Evolutionary conservation across 1,284 basidiomycete species (phyloP), one percentile per base, ranked within the genome.

Genomic region (Cutaneotrichosporon sp.): DNA sequence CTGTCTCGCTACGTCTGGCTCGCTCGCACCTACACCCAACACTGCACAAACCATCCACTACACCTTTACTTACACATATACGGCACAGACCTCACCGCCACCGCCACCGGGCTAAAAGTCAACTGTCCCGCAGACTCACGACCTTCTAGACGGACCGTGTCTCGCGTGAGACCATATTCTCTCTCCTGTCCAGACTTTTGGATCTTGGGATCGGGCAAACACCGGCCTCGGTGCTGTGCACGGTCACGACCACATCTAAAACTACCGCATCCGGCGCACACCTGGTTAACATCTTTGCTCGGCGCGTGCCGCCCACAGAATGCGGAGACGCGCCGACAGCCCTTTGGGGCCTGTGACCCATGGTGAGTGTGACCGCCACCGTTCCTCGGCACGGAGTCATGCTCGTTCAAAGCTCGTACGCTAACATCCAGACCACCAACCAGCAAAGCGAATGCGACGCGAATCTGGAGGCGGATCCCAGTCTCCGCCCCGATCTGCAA

Each of bases 321-420:
- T 66, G 65, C 47, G 65, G 56, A 38, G 65, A 36, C 52, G 65
- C 58, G 65, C 65, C 14, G 65, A 66, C 56, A 63, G 62, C 52
- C 65, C 65, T 4, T 26, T 30, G 31, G 65, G 65, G n/a, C 58
- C 62, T 21, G 59, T 63, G 30, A 55, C 59, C 16, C 65, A 63
- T 47, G 65, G 65, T 66, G 60, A 40, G 65, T 60, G 9, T 21
- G 58, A 30, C 47, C 5, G 18, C 49, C 13, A n/a, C 47, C 47
- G 49, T 30, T 51, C 49, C 49, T 51, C 30, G 49, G 49, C 49
- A 51, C 49, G 49, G 22, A 13, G 10, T 22, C 47, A 49, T 26
- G 3, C 26, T 26, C 26, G 26, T 11, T 11, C 50, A 32, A 14
- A 18, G 8, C 8, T 7, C 18, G 31, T 5, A 22, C 30, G 38